Percentiles rank a stretch among this genome's conserved stretches.
Conservation (phyloP, 2,329 filamentous ascomycete species). For the Cryphonectria nitschkei region DNA sequence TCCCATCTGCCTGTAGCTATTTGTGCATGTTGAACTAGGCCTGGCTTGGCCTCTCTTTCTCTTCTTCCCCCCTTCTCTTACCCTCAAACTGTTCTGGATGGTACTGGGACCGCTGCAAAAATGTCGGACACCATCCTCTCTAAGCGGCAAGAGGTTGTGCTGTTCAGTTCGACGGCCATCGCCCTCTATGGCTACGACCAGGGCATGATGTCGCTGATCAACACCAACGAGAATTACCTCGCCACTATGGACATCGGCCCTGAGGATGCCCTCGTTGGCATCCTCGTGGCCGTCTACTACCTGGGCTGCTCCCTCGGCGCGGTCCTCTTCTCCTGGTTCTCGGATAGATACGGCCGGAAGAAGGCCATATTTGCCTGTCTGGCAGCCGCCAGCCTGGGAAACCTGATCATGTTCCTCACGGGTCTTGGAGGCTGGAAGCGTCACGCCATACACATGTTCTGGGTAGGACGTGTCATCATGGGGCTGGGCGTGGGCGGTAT, state of each 20-base stretch:
- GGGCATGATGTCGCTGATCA: constrained; percentile 42
- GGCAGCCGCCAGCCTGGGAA: constrained; percentile 25
- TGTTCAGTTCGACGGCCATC: constrained; percentile 45
- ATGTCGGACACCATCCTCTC: constrained; percentile 32
- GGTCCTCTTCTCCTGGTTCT: constrained; percentile 36
- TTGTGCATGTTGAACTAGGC: neutral
- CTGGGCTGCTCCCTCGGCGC: constrained; percentile 61
- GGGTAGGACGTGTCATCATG: constrained; percentile 36
- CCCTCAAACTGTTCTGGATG: no score
- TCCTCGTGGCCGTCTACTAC: constrained; percentile 60
- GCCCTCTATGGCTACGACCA: constrained; percentile 42
- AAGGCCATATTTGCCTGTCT: constrained; percentile 28
- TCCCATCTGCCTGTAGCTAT: neutral
- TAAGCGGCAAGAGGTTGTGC: constrained; percentile 41
- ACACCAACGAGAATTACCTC: constrained; percentile 52
- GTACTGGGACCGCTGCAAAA: neutral
- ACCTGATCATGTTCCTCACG: constrained; percentile 27
- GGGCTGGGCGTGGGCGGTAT: constrained; percentile 61
- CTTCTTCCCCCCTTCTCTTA: neutral
- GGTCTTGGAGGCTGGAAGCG: constrained; percentile 24
- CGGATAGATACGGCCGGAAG: constrained; percentile 25
- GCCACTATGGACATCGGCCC: constrained; percentile 56
- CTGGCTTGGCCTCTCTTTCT: neutral
- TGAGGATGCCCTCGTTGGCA: constrained; percentile 39
- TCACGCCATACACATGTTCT: constrained; percentile 24